Evolutionary conservation across 2,329 filamentous ascomycete species (phyloP).

Genomic region (Trichoderma koningii): DNA sequence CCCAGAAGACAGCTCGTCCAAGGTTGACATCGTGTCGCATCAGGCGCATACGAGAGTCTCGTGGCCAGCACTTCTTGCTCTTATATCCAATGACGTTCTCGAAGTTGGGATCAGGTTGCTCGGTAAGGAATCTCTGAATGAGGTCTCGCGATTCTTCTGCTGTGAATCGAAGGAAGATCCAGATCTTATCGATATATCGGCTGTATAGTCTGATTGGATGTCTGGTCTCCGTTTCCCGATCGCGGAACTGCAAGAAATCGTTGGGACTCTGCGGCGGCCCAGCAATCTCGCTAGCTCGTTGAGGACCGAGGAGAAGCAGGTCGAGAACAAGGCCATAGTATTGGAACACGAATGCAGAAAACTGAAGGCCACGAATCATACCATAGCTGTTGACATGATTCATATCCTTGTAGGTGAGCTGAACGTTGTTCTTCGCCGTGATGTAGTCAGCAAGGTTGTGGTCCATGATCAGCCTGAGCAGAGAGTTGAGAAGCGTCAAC

Average conservation of each 20-base stretch:
- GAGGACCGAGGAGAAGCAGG: conserved; percentile 84
- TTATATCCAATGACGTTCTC: conserved; percentile 99
- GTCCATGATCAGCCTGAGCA: conserved; percentile 96
- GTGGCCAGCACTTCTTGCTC: conserved; percentile 99
- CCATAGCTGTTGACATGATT: conserved; percentile 99
- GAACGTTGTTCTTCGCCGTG: conserved; percentile 98
- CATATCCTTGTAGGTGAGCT: conserved; percentile 99
- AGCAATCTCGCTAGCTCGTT: conserved; percentile 96
- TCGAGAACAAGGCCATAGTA: conserved; percentile 97
- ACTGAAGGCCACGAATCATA: conserved; percentile 96
- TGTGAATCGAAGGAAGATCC: conserved; percentile 93
- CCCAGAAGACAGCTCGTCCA: conserved; percentile 97
- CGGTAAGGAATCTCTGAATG: conserved; percentile 95
- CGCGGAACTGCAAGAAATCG: conserved; percentile 95
- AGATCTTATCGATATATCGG: conserved; percentile 96
- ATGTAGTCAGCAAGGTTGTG: conserved; percentile 99
- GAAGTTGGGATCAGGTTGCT: conserved; percentile 98
- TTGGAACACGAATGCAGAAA: conserved; percentile 98
- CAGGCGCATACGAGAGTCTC: conserved; percentile 94
- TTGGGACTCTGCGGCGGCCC: conserved; percentile 92
- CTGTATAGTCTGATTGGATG: conserved; percentile 98
- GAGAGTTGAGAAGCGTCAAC: conserved; percentile 88
- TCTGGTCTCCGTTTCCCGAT: conserved; percentile 85
- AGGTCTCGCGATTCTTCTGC: conserved; percentile 94
- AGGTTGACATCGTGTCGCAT: conserved; percentile 99